A percentile compares a stretch with the other conserved stretches of the same genome.
phyloP scores from a whole-genome alignment of 495 filamentous ascomycete genomes.

The Aspergillus steynii region DNA sequence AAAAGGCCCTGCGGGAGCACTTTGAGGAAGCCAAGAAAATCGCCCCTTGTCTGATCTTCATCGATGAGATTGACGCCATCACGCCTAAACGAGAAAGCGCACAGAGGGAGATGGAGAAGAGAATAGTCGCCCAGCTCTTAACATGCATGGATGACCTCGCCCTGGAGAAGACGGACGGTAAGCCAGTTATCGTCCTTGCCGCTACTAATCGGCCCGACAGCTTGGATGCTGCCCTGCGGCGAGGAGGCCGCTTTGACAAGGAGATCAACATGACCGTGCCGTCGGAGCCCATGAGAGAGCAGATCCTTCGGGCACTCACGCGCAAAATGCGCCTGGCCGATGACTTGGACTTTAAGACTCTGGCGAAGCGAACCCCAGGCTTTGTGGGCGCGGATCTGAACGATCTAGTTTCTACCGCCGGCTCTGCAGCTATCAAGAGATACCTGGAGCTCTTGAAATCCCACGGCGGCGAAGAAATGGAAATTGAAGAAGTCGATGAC shows the following conservation, averaged over 20 bases:
- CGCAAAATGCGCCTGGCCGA: slow-evolving; percentile 65
- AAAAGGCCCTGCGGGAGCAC: slow-evolving; percentile 88
- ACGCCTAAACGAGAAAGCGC: slow-evolving; percentile 92
- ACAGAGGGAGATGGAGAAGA: slow-evolving; percentile 95
- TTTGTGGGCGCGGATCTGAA: slow-evolving; percentile 96
- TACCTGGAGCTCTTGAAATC: slow-evolving; percentile 54
- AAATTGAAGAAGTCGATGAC: slow-evolving; percentile 45
- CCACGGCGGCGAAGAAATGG: slow-evolving; percentile 53
- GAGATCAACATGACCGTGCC: slow-evolving; percentile 97
- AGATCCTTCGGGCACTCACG: slow-evolving; percentile 79
- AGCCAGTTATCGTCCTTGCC: slow-evolving; percentile 90
- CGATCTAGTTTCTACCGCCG: slow-evolving; percentile 74
- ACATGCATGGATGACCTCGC: slow-evolving; percentile 87
- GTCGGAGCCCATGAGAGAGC: slow-evolving; percentile 77
- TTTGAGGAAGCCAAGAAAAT: slow-evolving; percentile 86
- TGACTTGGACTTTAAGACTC: slow-evolving; percentile 73
- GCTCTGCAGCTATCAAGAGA: slow-evolving; percentile 63
- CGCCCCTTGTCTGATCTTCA: slow-evolving; percentile 90
- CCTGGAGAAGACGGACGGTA: slow-evolving; percentile 76
- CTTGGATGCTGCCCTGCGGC: slow-evolving; percentile 81
- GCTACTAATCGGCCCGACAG: slow-evolving; percentile 92
- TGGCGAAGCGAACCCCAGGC: slow-evolving; percentile 88
- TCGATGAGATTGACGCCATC: slow-evolving; percentile 96
- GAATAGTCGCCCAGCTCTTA: slow-evolving; percentile 91
- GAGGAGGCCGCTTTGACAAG: slow-evolving; percentile 85